Evolutionary conservation across 805 yeast species (phyloP), one percentile per base, ranked within the genome.

Genomic region (Naumovozyma castellii): DNA sequence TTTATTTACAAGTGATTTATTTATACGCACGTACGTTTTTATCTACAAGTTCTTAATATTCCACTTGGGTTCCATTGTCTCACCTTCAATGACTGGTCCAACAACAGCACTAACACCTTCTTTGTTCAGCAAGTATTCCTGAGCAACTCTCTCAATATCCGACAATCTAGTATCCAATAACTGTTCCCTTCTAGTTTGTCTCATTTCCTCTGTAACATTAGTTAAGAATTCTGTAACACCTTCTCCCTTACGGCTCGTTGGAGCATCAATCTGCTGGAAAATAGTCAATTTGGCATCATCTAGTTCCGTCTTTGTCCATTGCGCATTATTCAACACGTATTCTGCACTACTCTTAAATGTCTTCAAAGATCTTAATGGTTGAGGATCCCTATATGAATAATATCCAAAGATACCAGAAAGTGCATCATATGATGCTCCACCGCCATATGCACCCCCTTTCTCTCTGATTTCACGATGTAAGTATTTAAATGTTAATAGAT

Each of bases 401-500:
- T 72, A 86, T 27, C 83, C 73, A 53, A 90, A 76, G 2, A 79
- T 51, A 0, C 97, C 97, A 37, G 83, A 85, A 17, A 84, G 57
- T 0, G 90, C 86, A 56, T 80, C 84, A 58, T 80, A 92, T 5
- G 74, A 65, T 3, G 94, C 83, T 3, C 98, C 98, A 4, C 95
- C 97, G 5, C 98, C 98, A 56, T 92, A 92, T 0, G 98, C 98
- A 43, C 98, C 98, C 42, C 95, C 95, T 53, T 90, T 78, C 56
- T 92, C 98, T 48, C 98, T 75, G 30, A 92, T 78, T 47, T 87
- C 95, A 10, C 85, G 75, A 60, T 92, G 98, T 36, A 92, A 66
- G 49, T 84, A 76, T 54, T 83, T 84, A 62, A 81, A 88, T 0
- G 95, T 80, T 49, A 87, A 60, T 42, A 92, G 59, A 49, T 82